Evolutionary conservation across 2,329 filamentous ascomycete genomes (phyloP), one percentile per base, ranked within the genome.

Genomic region (Teratosphaeria gauchensis): DNA sequence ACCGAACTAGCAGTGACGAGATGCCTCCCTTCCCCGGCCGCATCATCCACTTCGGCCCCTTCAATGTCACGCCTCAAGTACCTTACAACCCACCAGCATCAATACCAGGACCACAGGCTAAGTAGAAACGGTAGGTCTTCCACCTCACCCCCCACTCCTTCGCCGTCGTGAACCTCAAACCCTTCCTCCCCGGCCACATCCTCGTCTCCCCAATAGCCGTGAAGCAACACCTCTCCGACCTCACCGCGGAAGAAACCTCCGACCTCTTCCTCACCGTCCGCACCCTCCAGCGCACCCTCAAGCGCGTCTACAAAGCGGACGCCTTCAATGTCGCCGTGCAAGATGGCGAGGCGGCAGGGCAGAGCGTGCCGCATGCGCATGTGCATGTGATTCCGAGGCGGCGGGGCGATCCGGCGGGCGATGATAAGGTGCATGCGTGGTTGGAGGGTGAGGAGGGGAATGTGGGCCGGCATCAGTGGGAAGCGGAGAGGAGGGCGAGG

Each of bases 291-390:
- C 82, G 81, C 53, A 91, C 95, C 77, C 81, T 96, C 7, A 77
- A 82, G 68, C 77, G 78, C 32, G 73, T 84, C 62, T 81, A 82
- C 71, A 70, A 80, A 35, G 87, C 84, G 5, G 84, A 89, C 9
- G 88, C 89, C 60, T 87, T 97, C 76, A 97, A 96, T 71, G 86
- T 99, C 55, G 92, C 92, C 0, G 82, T 99, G n/a, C 94, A 99
- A 73, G 94, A 99, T 73, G 94, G 94, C 21, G 77, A 80, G 33
- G 90, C 91, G 60, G 90, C 94, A 0, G 94, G 94, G 0, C 94
- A 99, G 81, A 96, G 90, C 59, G 92, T 99, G 52, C 81, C 90
- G 8, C 94, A 99, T 75, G 85, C 96, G 14, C 94, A 99, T 75
- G 88, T 91, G 30, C 94, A 99, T 76, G 83, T 96, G 54, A 92